These are phyloP conservation scores for Xerophyta viscosa DNA, from an alignment of 106 monocot species.

Conservation along the genomic window DNA sequence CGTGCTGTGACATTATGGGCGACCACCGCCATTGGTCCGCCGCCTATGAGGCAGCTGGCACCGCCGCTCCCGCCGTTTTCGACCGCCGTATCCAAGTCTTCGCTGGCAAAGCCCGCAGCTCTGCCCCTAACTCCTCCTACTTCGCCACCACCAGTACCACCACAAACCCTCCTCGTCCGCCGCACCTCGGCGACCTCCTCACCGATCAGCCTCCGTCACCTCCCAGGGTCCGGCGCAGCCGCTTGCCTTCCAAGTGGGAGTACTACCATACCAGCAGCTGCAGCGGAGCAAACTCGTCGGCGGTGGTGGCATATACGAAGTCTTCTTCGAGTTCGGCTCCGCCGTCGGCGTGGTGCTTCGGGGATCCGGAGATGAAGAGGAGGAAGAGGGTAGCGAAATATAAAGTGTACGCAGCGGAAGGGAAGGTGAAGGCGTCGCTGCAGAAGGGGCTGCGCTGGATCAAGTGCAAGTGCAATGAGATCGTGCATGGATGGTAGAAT, in stretches of 20 bases:
- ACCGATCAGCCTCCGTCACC: conserved; percentile 1
- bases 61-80: not conserved
- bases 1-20: too few species aligned
- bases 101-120: conserved; percentile 10
- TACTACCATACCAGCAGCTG: not conserved
- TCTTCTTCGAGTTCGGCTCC: not conserved
- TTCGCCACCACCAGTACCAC: not conserved
- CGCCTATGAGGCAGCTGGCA: too few species aligned
- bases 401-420: conserved; percentile 53
- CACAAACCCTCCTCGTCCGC: not conserved
- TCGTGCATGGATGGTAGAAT: conserved; percentile 12
- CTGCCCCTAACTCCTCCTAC: not conserved
- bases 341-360: conserved; percentile 31
- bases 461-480: conserved; percentile 35
- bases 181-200: not conserved
- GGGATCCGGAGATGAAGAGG: conserved; percentile 56
- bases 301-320: not conserved
- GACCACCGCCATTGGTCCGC: too few species aligned
- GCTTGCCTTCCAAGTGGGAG: not conserved
- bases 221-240: not conserved
- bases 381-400: conserved; percentile 48
- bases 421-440: conserved; percentile 52
- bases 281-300: not conserved
- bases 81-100: conserved; percentile 20
- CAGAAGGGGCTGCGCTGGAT: conserved; percentile 40